Conservation (phyloP, 805 yeast genomes). For the Spathaspora arborariae region DNA sequence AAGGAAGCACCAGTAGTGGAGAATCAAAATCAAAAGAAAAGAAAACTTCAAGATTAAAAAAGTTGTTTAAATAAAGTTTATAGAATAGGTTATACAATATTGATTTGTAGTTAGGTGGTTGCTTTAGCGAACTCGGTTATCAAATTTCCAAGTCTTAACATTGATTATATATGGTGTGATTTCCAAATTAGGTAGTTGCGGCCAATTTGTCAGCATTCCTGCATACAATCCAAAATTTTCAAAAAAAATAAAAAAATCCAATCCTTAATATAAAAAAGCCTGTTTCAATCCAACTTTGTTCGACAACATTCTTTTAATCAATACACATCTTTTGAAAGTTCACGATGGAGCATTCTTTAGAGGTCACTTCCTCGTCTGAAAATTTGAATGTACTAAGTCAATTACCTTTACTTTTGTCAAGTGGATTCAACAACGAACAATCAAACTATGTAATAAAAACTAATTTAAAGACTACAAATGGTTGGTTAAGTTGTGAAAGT, state of each 20-base stretch:
- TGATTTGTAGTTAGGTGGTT: too few species aligned
- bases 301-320: too few species aligned
- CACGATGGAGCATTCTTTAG: not conserved
- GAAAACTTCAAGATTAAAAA: constrained; percentile 45
- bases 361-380: not conserved
- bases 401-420: not conserved
- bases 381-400: not conserved
- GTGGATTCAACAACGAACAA: not conserved
- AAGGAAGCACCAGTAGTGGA: not conserved
- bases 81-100: too few species aligned
- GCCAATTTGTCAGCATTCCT: too few species aligned
- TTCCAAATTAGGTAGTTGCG: too few species aligned
- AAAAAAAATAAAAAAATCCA: too few species aligned
- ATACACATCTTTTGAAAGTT: not conserved
- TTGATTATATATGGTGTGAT: too few species aligned
- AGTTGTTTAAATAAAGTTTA: constrained; percentile 32
- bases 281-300: too few species aligned
- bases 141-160: too few species aligned
- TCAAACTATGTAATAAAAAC: not conserved
- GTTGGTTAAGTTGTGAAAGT: constrained; percentile 12
- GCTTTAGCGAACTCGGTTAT: too few species aligned
- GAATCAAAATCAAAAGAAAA: constrained; percentile 21
- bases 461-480: not conserved
- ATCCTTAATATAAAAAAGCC: too few species aligned
- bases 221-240: too few species aligned